Base-by-base conservation (phyloP, 1,284 basidiomycete genomes). In the Cutaneotrichosporon daszewskae region DNA sequence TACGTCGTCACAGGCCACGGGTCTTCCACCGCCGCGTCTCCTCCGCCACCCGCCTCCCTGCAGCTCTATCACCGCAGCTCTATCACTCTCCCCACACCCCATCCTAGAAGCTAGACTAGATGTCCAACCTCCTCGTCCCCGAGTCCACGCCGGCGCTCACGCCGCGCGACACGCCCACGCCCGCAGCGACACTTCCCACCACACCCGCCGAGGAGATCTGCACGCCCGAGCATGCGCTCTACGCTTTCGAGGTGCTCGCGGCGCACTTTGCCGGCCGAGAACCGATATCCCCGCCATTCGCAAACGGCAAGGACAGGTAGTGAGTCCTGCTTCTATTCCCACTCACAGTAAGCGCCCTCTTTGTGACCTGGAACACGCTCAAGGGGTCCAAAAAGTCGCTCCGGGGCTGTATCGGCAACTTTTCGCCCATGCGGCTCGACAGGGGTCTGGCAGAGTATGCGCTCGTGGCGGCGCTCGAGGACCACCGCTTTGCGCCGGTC, bases 381-480 rank as follows among this genome's bases (percentile, higher is more conserved):
- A 51, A 51, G 20, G 51, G 58, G n/a, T 20, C 47, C 1, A 48
- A 57, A 23, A 48, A 47, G 48, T 75, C 81, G 36, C 75, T 98
- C 49, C 76, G 94, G 48, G 94, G 94, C 19, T 98, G 94, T 72
- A 97, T 98, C 57, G 94, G 94, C 59, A 92, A 82, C 64, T 98
- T 98, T 64, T 81, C 84, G 34, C 77, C 88, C 2, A 77, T 84
- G 64, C 74, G 81, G 7, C 75, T 97, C 19, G 78, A 76, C 32
- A 76, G 84, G 22, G 91, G 90, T 10, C 68, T 98, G 44, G 78
- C 79, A 37, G 87, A 96, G 58, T 98, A 96, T 65, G 91, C 94
- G 25, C 77, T 90, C 53, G 81, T 85, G 42, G 73, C 74, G 20
- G 77, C 75, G 0, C 63, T 76, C 37, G 67, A 76, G 41, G 77